phyloP scores from a whole-genome alignment of 2,329 filamentous ascomycete species.

The Rasamsonia emersonii region DNA sequence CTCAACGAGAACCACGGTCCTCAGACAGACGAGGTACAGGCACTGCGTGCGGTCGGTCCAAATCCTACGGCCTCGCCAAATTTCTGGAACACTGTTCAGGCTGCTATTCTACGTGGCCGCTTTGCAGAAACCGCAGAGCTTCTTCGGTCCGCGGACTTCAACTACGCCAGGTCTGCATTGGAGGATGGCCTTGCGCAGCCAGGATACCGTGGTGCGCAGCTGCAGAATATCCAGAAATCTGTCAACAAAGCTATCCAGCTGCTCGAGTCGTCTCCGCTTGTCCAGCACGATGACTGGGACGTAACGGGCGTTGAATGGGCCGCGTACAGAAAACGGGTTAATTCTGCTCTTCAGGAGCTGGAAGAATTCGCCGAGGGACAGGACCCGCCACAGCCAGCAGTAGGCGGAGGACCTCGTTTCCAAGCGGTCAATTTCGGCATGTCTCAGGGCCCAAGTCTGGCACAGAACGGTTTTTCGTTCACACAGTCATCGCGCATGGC shows the following conservation, averaged over 20 bases:
- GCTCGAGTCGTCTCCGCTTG: slow-evolving; percentile 64
- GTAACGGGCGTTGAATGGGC: slow-evolving; percentile 74
- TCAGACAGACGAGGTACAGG: slow-evolving; percentile 57
- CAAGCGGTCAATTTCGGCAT: slow-evolving; percentile 42
- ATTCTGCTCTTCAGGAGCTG: slow-evolving; percentile 60
- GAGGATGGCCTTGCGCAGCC: slow-evolving; percentile 55
- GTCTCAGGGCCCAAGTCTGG: slow-evolving; percentile 18
- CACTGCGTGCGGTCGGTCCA: slow-evolving; percentile 56
- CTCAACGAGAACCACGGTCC: slow-evolving; percentile 66
- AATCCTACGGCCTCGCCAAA: slow-evolving; percentile 66
- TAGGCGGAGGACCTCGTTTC: slow-evolving; percentile 35
- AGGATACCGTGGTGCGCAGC: slow-evolving; percentile 64
- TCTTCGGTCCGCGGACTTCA: slow-evolving; percentile 69
- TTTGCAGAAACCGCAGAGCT: slow-evolving; percentile 58
- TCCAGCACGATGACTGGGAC: slow-evolving; percentile 63
- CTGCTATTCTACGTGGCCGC: slow-evolving; percentile 65
- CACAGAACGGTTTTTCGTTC: slow-evolving; percentile 49
- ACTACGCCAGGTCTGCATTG: slow-evolving; percentile 56
- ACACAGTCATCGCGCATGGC: slow-evolving; percentile 62
- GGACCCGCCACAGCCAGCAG: slow-evolving; percentile 39
- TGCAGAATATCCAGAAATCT: slow-evolving; percentile 70
- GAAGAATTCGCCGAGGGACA: slow-evolving; percentile 71
- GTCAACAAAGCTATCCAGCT: slow-evolving; percentile 60
- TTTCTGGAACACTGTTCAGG: slow-evolving; percentile 82
- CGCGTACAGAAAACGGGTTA: slow-evolving; percentile 68